Evolutionary conservation across 768 basidiomycete genomes (phyloP).

Genomic region (Termitomyces sp.): DNA sequence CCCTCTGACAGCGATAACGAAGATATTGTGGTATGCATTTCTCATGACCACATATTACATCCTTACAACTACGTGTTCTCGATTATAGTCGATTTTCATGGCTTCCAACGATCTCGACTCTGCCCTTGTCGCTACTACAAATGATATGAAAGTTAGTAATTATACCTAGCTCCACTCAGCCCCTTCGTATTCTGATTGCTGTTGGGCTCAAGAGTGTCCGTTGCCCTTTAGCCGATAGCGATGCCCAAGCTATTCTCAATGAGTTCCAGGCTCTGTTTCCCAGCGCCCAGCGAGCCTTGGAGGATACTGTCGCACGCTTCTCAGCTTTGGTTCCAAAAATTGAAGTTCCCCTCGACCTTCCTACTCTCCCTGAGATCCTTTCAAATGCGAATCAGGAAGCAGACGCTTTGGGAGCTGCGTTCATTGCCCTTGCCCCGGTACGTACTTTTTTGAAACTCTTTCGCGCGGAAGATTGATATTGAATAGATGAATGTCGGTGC

Average conservation of each 20-base stretch:
- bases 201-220: constrained; percentile 7
- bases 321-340: too few species aligned
- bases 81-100: constrained; percentile 25
- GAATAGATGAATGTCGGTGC: constrained; percentile 14
- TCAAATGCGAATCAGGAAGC: constrained; percentile 16
- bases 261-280: constrained; percentile 20
- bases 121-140: constrained; percentile 20
- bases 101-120: constrained; percentile 16
- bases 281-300: constrained; percentile 18
- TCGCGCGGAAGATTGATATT: not conserved
- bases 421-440: constrained; percentile 22
- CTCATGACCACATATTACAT: not conserved
- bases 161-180: not conserved
- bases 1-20: constrained; percentile 20
- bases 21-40: too few species aligned
- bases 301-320: constrained; percentile 17
- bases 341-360: too few species aligned
- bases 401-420: constrained; percentile 15
- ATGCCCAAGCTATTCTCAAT: constrained; percentile 19
- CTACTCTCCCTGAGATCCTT: constrained; percentile 26
- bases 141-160: constrained; percentile 20
- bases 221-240: constrained; percentile 16
- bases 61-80: too few species aligned
- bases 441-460: not conserved
- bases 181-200: not conserved